Evolutionary conservation across 148 eudicot genomes (phyloP), one percentile per base, ranked within the genome.

Genomic region (Dianthus caryophyllus): DNA sequence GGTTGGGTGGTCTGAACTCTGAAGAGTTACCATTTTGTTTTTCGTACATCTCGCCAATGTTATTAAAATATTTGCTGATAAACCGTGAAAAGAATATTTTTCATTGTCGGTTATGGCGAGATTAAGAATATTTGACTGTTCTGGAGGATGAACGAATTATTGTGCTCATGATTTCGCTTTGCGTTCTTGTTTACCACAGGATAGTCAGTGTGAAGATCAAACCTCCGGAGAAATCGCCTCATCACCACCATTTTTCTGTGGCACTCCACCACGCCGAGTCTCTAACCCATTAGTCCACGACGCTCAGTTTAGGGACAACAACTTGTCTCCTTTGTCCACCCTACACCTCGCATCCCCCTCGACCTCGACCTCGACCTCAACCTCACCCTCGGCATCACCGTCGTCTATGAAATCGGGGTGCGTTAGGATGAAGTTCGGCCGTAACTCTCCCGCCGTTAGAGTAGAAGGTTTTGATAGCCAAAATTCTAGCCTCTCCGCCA

Each of bases 401-500:
- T 71, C 84, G 14, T 26, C 81, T 2, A 70, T 67, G 56, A 77
- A 77, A 25, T 78, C 84, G 20, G 84, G 88, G 25, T 73, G 78
- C 62, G 76, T 39, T 29, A 64, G 85, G 71, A 51, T 77, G 84
- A 82, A 84, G 75, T 73, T 75, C 55, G 85, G 82, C 67, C 78
- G 67, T 46, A 77, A 84, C 55, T 81, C 88, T 2, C 84, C 88
- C 44, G 65, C 76, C 3, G 82, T 82, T 71, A 82, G 88, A 78
- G 84, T 84, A 64, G 88, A 84, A 82, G 88, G 88, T 67, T 84
- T 84, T 56, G 85, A 84, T 55, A 74, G 76, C 79, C 84, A 71
- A 69, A 78, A 78, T 75, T 83, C 84, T 5, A 73, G 84, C 79
- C 65, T 80, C 73, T 65, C 85, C 52, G 84, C 79, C 63, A 69